Base-by-base conservation (phyloP, 2,329 filamentous ascomycete genomes). In the Cercospora beticola region DNA sequence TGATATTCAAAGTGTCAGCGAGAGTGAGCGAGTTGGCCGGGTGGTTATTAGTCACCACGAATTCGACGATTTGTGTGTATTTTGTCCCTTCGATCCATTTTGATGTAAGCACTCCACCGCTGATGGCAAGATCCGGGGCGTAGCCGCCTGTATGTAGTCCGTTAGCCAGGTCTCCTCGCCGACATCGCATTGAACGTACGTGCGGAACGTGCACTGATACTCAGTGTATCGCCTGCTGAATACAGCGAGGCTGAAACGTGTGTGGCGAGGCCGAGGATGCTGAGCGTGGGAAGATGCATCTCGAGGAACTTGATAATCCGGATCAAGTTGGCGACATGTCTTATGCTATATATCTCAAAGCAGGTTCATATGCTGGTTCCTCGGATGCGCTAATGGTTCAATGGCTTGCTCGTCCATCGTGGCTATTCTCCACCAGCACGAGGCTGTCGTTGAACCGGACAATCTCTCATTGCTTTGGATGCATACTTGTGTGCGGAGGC, bases 1-100 rank as follows among this genome's bases (percentile, higher is more conserved):
- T 59, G 4, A 59, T 36, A n/a, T 59, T 59, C 56, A 59, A 59
- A 21, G 56, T 36, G 56, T 59, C 56, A 8, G 56, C 56, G 31
- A 59, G 56, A 18, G 56, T 59, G 56, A 59, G 56, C 3, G 56
- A 59, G 31, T 59, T 59, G 18, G 30, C 31, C 16, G 56, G 28
- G 31, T 59, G 56, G 31, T 59, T 59, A 30, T 59, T 59, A 6
- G 56, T 59, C 56, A 59, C 56, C 56, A 59, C 56, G n/a, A 59
- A 33, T 33, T 59, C 56, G 56, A 59, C 56, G 30, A 59, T 59
- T 36, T 59, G 56, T 3, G 56, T 59, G 28, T 59, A 59, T 21
- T 31, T 59, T 6, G 56, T 59, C 3, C 56, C 28, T 36, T 59
- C 56, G 18, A 59, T 12, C 56, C 56, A 59, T 59, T 59, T 59